Evolutionary conservation across 2,329 filamentous ascomycete species (phyloP).

Genomic region (Calonectria henricotiae): DNA sequence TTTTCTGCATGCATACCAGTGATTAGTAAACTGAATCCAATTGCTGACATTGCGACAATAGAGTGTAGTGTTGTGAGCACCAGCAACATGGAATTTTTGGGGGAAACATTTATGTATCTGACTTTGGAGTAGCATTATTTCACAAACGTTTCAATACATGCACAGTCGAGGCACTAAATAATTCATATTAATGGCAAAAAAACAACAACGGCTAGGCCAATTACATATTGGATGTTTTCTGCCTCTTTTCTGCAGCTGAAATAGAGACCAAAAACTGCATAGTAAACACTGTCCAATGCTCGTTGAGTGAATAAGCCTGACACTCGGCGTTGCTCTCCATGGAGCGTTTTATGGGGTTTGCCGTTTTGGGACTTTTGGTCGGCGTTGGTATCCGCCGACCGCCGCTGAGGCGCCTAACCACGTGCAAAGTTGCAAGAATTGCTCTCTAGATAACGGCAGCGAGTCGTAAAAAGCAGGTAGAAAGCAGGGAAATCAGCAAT

Average conservation of each 20-base stretch:
- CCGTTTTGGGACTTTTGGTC: slow-evolving; percentile 30
- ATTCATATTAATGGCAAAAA: background rate
- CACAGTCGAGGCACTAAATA: background rate
- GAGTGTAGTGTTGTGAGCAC: too few relatives aligned
- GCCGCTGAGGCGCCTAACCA: slow-evolving; percentile 29
- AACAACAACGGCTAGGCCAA: background rate
- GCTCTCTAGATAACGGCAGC: slow-evolving; percentile 23
- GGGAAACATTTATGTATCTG: background rate
- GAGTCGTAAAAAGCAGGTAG: slow-evolving; percentile 10
- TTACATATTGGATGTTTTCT: too few relatives aligned
- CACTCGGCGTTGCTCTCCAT: slow-evolving; percentile 17
- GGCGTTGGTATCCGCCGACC: slow-evolving; percentile 36
- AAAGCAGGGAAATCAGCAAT: slow-evolving; percentile 8
- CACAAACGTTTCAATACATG: background rate
- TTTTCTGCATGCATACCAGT: background rate
- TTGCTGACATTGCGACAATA: background rate
- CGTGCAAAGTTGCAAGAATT: slow-evolving; percentile 30
- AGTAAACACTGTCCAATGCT: background rate
- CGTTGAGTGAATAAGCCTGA: slow-evolving; percentile 6
- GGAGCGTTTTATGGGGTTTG: slow-evolving; percentile 4
- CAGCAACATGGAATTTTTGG: background rate
- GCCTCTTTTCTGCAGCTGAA: background rate
- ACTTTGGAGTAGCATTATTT: background rate
- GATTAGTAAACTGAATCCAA: background rate
- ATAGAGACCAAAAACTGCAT: background rate